These are phyloP conservation scores for Protea cynaroides DNA, from an alignment of 164 flowering plant species.

Conservation along the genomic window DNA sequence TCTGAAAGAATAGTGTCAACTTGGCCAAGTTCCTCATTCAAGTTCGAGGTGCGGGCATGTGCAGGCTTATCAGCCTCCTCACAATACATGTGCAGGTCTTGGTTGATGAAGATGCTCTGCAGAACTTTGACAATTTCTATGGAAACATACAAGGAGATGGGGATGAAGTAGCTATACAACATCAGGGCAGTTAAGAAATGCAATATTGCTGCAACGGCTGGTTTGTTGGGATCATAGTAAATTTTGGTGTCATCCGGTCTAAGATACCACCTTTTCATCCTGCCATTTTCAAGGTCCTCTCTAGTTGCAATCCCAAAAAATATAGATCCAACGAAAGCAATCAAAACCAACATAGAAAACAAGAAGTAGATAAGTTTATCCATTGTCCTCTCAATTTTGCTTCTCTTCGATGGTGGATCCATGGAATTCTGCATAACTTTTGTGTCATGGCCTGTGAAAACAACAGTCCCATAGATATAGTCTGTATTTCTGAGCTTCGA, in stretches of 20 bases:
- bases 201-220: constrained; percentile 50
- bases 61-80: constrained; percentile 89
- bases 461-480: constrained; percentile 70
- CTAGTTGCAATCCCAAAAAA: constrained; percentile 62
- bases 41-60: constrained; percentile 85
- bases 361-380: constrained; percentile 69
- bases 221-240: constrained; percentile 59
- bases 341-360: constrained; percentile 43
- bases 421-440: constrained; percentile 88
- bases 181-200: constrained; percentile 74
- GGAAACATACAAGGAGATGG: constrained; percentile 89
- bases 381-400: constrained; percentile 78
- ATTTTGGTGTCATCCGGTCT: constrained; percentile 53
- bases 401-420: constrained; percentile 90
- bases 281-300: constrained; percentile 50
- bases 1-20: constrained; percentile 92
- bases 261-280: constrained; percentile 76
- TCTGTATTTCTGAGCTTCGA: constrained; percentile 93
- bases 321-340: constrained; percentile 65
- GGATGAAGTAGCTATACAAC: constrained; percentile 73
- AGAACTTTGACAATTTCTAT: constrained; percentile 91
- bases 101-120: constrained; percentile 84
- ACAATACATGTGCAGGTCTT: constrained; percentile 79
- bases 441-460: constrained; percentile 92
- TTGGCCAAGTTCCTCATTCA: constrained; percentile 98